Evolutionary conservation across 352 stramenopile genomes (phyloP).

Genomic region (Paralagenidium karlingii): DNA sequence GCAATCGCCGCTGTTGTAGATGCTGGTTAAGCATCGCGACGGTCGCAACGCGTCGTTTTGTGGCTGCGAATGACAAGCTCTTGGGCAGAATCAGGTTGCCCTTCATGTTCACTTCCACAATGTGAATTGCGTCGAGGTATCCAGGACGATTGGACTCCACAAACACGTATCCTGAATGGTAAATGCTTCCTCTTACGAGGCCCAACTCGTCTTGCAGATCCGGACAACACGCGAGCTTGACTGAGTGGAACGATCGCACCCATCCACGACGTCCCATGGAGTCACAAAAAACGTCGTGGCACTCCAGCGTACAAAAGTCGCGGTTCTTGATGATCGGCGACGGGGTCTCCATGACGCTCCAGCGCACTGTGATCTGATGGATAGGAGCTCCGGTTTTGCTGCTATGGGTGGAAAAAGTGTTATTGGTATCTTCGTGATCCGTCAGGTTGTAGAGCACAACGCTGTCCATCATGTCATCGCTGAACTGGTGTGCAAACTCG

Average conservation of each 20-base stretch:
- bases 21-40: conserved; percentile 32
- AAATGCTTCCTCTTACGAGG: conserved; percentile 50
- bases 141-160: conserved; percentile 44
- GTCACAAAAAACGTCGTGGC: conserved; percentile 56
- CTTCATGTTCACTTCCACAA: conserved; percentile 49
- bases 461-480: conserved; percentile 34
- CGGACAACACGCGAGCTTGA: conserved; percentile 49
- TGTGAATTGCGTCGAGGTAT: conserved; percentile 54
- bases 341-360: conserved; percentile 32
- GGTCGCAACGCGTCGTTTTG: conserved; percentile 33
- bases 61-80: conserved; percentile 29
- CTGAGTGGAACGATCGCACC: conserved; percentile 56
- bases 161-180: conserved; percentile 63
- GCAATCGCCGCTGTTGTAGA: conserved; percentile 35
- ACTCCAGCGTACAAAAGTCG: conserved; percentile 64
- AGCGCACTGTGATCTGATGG: conserved; percentile 62
- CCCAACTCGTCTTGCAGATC: conserved; percentile 28
- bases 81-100: conserved; percentile 29
- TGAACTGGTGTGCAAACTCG: conserved; percentile 17
- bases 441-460: conserved; percentile 50
- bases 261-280: conserved; percentile 37
- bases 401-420: too few relatives aligned
- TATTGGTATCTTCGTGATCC: conserved; percentile 14
- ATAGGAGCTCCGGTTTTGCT: too few relatives aligned
- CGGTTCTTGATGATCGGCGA: conserved; percentile 53